A percentile compares a stretch with the other conserved stretches of the same genome.
These are phyloP conservation scores for Lentinula sp. DNA, from an alignment of 768 basidiomycete species.

Conservation along the genomic window DNA sequence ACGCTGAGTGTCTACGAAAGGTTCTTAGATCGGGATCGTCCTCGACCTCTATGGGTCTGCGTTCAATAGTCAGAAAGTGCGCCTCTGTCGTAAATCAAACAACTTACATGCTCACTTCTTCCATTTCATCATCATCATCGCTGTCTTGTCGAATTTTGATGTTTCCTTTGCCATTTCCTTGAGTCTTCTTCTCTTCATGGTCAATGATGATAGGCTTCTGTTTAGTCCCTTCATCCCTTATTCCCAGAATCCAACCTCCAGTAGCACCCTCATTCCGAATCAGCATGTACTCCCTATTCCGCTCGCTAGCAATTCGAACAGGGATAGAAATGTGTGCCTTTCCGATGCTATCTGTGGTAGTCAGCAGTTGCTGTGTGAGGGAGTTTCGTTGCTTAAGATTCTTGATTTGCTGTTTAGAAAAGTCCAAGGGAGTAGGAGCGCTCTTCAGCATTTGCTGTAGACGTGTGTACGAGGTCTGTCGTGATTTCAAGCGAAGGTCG, in stretches of 20 bases:
- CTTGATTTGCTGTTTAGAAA: constrained; percentile 93
- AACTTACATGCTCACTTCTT: constrained; percentile 66
- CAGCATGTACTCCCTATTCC: constrained; percentile 92
- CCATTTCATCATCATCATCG: constrained; percentile 66
- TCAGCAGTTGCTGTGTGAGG: constrained; percentile 88
- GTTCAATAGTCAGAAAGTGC: constrained; percentile 3
- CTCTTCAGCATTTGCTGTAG: constrained; percentile 84
- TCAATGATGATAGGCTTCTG: constrained; percentile 87
- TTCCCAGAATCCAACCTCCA: constrained; percentile 94
- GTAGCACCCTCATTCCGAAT: constrained; percentile 83
- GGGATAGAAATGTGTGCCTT: constrained; percentile 88
- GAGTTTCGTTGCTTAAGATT: constrained; percentile 84
- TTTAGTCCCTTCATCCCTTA: constrained; percentile 79
- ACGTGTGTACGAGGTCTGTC: constrained; percentile 90
- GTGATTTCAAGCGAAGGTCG: constrained; percentile 88
- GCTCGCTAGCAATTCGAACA: constrained; percentile 88
- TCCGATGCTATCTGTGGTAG: constrained; percentile 89
- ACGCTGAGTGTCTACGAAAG: constrained; percentile 54
- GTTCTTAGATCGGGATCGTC: constrained; percentile 61
- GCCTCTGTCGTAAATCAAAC: neutral
- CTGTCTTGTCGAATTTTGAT: constrained; percentile 49
- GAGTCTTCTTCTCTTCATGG: constrained; percentile 36
- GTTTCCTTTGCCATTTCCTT: constrained; percentile 15
- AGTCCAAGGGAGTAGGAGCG: constrained; percentile 83
- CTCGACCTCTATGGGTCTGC: constrained; percentile 26